Evolutionary conservation across 139 green algal species (phyloP).

Genomic region (Auxenochlorella pyrenoidosa): DNA sequence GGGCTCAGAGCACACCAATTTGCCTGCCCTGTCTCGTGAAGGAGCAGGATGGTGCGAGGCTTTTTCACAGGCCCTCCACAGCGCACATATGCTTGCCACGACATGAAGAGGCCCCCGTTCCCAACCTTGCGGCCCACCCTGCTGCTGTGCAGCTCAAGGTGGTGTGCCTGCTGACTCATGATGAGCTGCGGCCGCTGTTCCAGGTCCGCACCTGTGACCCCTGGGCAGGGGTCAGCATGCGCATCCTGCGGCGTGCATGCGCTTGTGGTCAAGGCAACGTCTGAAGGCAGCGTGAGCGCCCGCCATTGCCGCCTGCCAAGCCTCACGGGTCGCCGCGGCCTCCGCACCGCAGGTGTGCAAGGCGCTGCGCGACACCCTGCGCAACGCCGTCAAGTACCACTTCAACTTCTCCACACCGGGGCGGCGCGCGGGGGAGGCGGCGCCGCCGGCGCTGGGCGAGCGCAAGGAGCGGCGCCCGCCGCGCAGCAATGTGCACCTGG

Average conservation of each 20-base stretch:
- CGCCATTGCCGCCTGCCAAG: no score
- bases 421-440: conserved; percentile 11
- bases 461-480: conserved; percentile 4
- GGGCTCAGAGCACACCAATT: neutral
- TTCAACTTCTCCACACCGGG: conserved; percentile 54
- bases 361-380: conserved; percentile 14
- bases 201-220: conserved; percentile 35
- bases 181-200: conserved; percentile 59
- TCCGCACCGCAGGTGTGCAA: conserved; percentile 23
- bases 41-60: neutral
- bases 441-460: conserved; percentile 28
- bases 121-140: neutral
- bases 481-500: conserved; percentile 20
- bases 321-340: no score
- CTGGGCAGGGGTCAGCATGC: neutral
- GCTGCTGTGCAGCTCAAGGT: conserved; percentile 51
- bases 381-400: conserved; percentile 32
- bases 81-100: no score
- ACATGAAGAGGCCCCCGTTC: neutral
- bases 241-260: neutral
- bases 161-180: conserved; percentile 54
- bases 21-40: neutral
- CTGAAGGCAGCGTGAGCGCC: no score
- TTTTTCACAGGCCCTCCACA: neutral
- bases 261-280: no score